A percentile compares a stretch with the other conserved stretches of the same genome.
phyloP scores from a whole-genome alignment of 2,329 filamentous ascomycete species.

The Xylaria sp. region DNA sequence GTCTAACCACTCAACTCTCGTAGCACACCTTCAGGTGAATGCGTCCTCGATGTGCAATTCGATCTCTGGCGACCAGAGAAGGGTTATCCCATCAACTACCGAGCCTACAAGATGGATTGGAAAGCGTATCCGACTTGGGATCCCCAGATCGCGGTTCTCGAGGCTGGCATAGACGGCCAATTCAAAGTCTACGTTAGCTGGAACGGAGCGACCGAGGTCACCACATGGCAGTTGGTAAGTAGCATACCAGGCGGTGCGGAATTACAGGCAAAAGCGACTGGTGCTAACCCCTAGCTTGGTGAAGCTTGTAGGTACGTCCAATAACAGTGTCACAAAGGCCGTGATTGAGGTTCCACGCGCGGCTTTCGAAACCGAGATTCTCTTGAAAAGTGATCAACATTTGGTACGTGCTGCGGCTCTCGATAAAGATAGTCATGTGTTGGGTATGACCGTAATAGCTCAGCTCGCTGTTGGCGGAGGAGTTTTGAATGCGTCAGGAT shows the following conservation, averaged over 20 bases:
- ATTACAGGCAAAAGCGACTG: neutral
- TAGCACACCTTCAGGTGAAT: conserved; percentile 46
- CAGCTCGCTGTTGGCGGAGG: neutral
- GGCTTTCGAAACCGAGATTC: conserved; percentile 36
- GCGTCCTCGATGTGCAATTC: conserved; percentile 50
- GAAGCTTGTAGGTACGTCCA: conserved; percentile 17
- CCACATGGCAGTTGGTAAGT: conserved; percentile 36
- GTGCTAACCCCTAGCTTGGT: conserved; percentile 1
- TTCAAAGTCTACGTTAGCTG: conserved; percentile 36
- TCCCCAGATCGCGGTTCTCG: conserved; percentile 32
- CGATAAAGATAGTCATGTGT: conserved; percentile 21
- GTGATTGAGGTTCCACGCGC: conserved; percentile 7
- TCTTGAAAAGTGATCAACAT: neutral
- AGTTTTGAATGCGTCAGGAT: too few relatives aligned
- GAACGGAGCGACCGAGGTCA: conserved; percentile 40
- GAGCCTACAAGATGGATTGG: conserved; percentile 52
- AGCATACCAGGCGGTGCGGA: neutral
- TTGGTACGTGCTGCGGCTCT: conserved; percentile 31
- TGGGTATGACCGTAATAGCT: conserved; percentile 27
- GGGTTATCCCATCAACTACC: conserved; percentile 45
- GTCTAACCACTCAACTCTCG: neutral
- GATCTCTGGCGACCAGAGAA: conserved; percentile 46
- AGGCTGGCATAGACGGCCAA: neutral
- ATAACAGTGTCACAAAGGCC: neutral
- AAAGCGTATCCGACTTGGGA: conserved; percentile 37